Evolutionary conservation across 2,329 filamentous ascomycete genomes (phyloP).

Genomic region (Aspergillus tubingensis): DNA sequence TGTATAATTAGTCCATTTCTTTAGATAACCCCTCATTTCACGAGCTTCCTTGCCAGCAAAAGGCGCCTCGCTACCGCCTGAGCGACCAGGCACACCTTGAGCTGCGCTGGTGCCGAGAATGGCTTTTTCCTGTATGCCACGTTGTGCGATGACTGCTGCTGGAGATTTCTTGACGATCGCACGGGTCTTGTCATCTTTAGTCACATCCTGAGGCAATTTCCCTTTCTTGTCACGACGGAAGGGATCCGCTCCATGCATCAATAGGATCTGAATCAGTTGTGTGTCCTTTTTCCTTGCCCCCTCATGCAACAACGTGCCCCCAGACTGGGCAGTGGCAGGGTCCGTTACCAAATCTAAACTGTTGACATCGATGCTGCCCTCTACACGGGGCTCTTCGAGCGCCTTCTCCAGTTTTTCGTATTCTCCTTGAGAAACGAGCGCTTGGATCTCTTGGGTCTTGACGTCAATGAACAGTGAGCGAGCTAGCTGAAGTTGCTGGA

Average conservation of each 20-base stretch:
- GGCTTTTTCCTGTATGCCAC: constrained; percentile 95
- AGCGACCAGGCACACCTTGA: constrained; percentile 56
- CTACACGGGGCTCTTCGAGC: constrained; percentile 80
- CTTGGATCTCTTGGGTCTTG: constrained; percentile 81
- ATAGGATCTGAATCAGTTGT: constrained; percentile 81
- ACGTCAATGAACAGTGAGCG: constrained; percentile 86
- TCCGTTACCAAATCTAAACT: constrained; percentile 86
- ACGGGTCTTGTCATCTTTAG: constrained; percentile 86
- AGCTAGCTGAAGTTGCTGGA: constrained; percentile 88
- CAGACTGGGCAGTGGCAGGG: constrained; percentile 70
- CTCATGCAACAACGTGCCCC: constrained; percentile 92
- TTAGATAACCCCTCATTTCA: constrained; percentile 98
- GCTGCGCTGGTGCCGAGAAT: constrained; percentile 75
- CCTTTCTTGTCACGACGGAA: constrained; percentile 94
- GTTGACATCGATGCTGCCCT: constrained; percentile 89
- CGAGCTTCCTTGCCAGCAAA: constrained; percentile 79
- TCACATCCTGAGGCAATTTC: constrained; percentile 93
- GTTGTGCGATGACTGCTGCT: constrained; percentile 88
- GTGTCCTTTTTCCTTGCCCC: constrained; percentile 85
- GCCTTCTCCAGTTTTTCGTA: constrained; percentile 78
- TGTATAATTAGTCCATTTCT: constrained; percentile 99
- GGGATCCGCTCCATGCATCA: constrained; percentile 93
- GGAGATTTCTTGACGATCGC: constrained; percentile 92
- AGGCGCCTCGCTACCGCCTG: constrained; percentile 50
- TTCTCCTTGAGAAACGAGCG: constrained; percentile 69